These are phyloP conservation scores for Suillus cothurnatus DNA, from an alignment of 768 basidiomycete genomes.

Conservation along the genomic window DNA sequence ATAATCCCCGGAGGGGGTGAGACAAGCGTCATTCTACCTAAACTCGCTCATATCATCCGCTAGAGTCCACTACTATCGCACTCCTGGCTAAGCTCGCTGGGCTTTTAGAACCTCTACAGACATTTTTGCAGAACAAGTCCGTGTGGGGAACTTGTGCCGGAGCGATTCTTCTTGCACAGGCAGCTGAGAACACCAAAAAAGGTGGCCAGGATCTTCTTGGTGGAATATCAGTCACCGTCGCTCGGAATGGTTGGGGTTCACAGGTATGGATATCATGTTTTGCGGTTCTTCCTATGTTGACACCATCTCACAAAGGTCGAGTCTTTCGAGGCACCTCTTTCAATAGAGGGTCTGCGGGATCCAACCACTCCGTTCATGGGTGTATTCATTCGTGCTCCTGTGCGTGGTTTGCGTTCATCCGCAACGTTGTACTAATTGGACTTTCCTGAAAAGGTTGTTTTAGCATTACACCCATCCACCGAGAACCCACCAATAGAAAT, in stretches of 20 bases:
- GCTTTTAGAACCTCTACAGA: slow-evolving; percentile 75
- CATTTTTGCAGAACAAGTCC: slow-evolving; percentile 71
- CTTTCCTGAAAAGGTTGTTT: slow-evolving; percentile 55
- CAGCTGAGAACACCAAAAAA: slow-evolving; percentile 76
- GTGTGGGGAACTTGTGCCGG: slow-evolving; percentile 98
- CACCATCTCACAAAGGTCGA: slow-evolving; percentile 58
- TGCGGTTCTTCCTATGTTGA: background rate
- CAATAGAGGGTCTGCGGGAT: slow-evolving; percentile 62
- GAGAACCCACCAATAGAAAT: slow-evolving; percentile 64
- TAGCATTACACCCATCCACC: slow-evolving; percentile 47
- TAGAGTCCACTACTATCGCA: slow-evolving; percentile 93
- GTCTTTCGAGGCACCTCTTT: slow-evolving; percentile 83
- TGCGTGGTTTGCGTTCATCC: slow-evolving; percentile 34
- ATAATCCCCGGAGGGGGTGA: slow-evolving; percentile 92
- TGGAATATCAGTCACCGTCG: slow-evolving; percentile 77
- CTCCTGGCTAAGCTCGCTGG: slow-evolving; percentile 72
- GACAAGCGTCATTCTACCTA: slow-evolving; percentile 17
- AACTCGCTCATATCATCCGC: slow-evolving; percentile 1
- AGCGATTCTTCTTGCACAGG: slow-evolving; percentile 82
- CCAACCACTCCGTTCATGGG: slow-evolving; percentile 69
- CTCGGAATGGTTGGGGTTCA: slow-evolving; percentile 92
- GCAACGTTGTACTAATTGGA: background rate
- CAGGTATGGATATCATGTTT: slow-evolving; percentile 55
- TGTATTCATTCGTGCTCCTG: slow-evolving; percentile 94
- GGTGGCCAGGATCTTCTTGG: slow-evolving; percentile 87